A percentile compares a stretch with the other conserved stretches of the same genome.
These are phyloP conservation scores for Chloris gayana DNA, from an alignment of 176 grass and related monocot species.

Conservation along the genomic window DNA sequence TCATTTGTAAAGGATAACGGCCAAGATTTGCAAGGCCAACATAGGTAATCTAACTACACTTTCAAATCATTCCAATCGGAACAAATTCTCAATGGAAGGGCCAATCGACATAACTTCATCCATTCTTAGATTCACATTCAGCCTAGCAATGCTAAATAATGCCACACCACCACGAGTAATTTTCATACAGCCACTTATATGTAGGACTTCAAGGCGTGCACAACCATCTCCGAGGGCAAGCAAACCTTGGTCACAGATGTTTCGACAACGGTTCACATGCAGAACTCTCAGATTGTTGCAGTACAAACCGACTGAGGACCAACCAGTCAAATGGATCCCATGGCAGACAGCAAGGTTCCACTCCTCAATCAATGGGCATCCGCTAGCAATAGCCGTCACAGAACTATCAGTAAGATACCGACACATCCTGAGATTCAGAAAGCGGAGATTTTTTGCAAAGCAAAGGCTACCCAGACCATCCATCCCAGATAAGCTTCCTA, in stretches of 20 bases:
- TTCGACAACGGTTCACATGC: conserved; percentile 75
- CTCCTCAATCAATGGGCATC: conserved; percentile 76
- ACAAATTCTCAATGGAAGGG: conserved; percentile 67
- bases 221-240: conserved; percentile 65
- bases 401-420: conserved; percentile 63
- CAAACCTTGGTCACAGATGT: conserved; percentile 70
- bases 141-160: conserved; percentile 71
- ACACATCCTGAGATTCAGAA: conserved; percentile 79
- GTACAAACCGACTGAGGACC: conserved; percentile 63
- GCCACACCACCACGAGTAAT: conserved; percentile 57
- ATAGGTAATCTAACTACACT: not conserved
- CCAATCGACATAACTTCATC: conserved; percentile 68
- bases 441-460: conserved; percentile 51
- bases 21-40: not conserved
- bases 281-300: conserved; percentile 73
- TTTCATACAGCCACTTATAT: conserved; percentile 61
- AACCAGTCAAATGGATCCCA: conserved; percentile 65
- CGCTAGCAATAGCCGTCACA: conserved; percentile 61
- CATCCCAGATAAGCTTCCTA: conserved; percentile 48
- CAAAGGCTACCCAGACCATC: conserved; percentile 58
- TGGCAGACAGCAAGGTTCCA: conserved; percentile 84
- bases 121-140: conserved; percentile 53
- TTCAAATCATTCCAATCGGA: conserved; percentile 41
- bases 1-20: not conserved
- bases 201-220: conserved; percentile 53